Base-by-base conservation (phyloP, 345 rosid species). In the Aegle marmelos region DNA sequence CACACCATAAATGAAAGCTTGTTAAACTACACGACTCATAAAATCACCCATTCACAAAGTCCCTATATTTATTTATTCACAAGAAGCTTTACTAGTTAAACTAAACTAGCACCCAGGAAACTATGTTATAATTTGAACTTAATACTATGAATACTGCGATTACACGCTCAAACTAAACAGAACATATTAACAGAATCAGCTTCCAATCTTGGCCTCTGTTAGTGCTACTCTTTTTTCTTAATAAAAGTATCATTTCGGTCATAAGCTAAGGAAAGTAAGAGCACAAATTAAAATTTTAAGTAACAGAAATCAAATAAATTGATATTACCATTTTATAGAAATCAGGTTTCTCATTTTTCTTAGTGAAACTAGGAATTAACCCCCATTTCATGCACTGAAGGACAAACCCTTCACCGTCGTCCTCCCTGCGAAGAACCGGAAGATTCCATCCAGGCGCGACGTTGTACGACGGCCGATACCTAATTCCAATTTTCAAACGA, bases 321-420 rank as follows among this genome's bases (percentile, higher is more conserved):
- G 9, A 21, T 4, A 53, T 30, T 83, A 95, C 99, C 99, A 93
- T 95, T 86, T 69, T 92, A 80, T 82, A 95, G 79, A 90, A 90
- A 78, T 95, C 96, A 16, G 97, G 97, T 76, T 92, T 93, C 73
- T 95, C 98, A 13, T 80, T 74, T 80, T 91, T 92, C 78, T 87
- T 92, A 66, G 94, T 88, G 82, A 93, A 95, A 83, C 89, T 85
- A 11, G 98, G 98, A 77, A 93, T 75, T 77, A 95, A 81, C 4
- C 99, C 99, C 99, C 99, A 95, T 59, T 83, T 90, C 98, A 95
- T 95, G 84, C 90, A 90, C 31, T 93, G 97, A 34, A 95, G 75
- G 75, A 81, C 84, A 76, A 82, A 87, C 63, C 86, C 90, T 14
- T 73, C 88, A 61, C 86, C 80, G 6, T 84, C 80, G 16, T 82